Conservation (phyloP, 352 stramenopile genomes). For the Phytophthora tubulina region DNA sequence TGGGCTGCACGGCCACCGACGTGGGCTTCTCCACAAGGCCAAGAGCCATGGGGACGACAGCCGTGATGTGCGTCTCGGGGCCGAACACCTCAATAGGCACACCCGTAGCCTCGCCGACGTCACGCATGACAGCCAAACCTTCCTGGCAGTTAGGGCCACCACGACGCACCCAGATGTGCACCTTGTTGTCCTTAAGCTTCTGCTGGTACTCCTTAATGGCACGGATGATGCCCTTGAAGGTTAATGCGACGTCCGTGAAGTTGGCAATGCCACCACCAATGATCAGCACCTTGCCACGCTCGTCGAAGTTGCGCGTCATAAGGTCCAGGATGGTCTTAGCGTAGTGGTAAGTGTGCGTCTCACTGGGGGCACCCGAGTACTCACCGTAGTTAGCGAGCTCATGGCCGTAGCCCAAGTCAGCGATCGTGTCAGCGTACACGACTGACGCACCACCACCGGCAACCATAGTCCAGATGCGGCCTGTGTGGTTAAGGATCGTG, state of each 20-base stretch:
- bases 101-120: constrained; percentile 88
- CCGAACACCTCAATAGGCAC: constrained; percentile 96
- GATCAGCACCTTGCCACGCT: constrained; percentile 95
- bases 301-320: constrained; percentile 94
- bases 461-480: constrained; percentile 98
- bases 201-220: constrained; percentile 94
- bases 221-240: constrained; percentile 97
- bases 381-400: constrained; percentile 98
- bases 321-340: constrained; percentile 96
- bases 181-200: constrained; percentile 91
- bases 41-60: constrained; percentile 94
- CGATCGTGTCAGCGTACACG: constrained; percentile 98
- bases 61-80: constrained; percentile 96
- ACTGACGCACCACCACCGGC: constrained; percentile 96
- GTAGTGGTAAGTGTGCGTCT: constrained; percentile 98
- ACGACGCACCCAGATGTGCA: constrained; percentile 96
- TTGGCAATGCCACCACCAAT: constrained; percentile 98
- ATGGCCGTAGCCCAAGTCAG: constrained; percentile 93
- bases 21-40: constrained; percentile 83
- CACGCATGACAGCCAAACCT: constrained; percentile 94
- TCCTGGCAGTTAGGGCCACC: constrained; percentile 98
- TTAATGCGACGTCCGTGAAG: constrained; percentile 98
- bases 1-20: constrained; percentile 22
- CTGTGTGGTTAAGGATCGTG: constrained; percentile 96
- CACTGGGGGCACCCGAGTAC: constrained; percentile 96